Evolutionary conservation across 1,284 basidiomycete species (phyloP), one percentile per base, ranked within the genome.

Genomic region (Tylopilus sp.): DNA sequence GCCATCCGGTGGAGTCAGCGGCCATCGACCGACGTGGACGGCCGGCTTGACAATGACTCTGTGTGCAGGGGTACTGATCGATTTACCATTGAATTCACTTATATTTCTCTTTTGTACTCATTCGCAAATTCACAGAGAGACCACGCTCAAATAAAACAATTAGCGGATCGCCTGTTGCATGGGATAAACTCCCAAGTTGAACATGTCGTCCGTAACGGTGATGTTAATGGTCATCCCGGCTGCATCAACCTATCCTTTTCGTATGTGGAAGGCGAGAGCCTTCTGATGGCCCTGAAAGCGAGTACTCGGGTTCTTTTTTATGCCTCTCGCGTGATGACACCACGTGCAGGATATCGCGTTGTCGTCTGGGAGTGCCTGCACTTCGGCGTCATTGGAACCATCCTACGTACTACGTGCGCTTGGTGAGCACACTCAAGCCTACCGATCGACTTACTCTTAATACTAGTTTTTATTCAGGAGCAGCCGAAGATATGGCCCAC

Each of bases 401-500:
- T 97, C 94, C 30, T 99, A 99, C 66, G 97, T 99, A 11, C 82
- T 99, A 25, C 87, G 97, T 52, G 97, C 97, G 2, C 81, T 99
- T 35, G 96, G 89, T 81, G 62, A 55, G 74, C 55, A 49, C 34
- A 33, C 25, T 41, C 18, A 5, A 29, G 12, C 13, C 39, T 40
- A 37, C 15, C 30, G 12, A 36, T 41, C 11, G 18, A 18, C 31
- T 41, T 48, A 46, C 33, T 42, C 37, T 23, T 16, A 31, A 50
- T 48, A 10, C 39, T 28, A 28, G 48, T 38, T 42, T 55, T 44
- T 49, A 41, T 41, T 39, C 51, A 86, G 87, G 93, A 57, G 90
- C 95, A 37, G 91, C 94, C 26, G 97, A 99, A 69, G 97, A 98
- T 64, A 97, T 98, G 89, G 97, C 97, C 0, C 97, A 99, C 69